Conservation (phyloP, 768 basidiomycete species). For the Lactifluus rugatus region DNA sequence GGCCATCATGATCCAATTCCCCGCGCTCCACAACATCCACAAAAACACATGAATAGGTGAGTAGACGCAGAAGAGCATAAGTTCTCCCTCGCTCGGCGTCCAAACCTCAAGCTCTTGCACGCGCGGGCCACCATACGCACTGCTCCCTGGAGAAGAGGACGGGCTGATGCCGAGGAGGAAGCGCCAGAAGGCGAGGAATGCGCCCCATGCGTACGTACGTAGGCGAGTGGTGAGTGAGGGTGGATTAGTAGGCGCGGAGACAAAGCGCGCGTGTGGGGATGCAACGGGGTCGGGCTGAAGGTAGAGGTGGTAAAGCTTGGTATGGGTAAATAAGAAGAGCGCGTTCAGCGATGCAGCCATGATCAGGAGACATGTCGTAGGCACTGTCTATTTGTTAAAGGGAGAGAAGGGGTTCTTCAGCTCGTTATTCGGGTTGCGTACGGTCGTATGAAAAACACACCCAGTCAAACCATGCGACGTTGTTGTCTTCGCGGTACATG, state of each 20-base stretch:
- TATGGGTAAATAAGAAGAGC: slow-evolving; percentile 61
- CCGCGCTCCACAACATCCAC: slow-evolving; percentile 60
- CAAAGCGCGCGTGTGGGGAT: slow-evolving; percentile 61
- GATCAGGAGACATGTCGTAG: slow-evolving; percentile 49
- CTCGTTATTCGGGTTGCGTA: background rate
- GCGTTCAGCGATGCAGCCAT: slow-evolving; percentile 46
- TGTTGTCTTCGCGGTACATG: slow-evolving; percentile 58
- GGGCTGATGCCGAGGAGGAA: slow-evolving; percentile 58
- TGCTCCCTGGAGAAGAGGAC: slow-evolving; percentile 13
- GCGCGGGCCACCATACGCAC: slow-evolving; percentile 22
- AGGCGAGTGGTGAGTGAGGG: slow-evolving; percentile 28
- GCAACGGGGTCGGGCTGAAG: slow-evolving; percentile 52
- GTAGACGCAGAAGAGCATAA: slow-evolving; percentile 61
- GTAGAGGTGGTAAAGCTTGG: slow-evolving; percentile 59
- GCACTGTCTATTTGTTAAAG: slow-evolving; percentile 42
- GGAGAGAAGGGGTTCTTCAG: background rate
- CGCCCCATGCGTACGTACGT: slow-evolving; percentile 35
- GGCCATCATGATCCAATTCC: slow-evolving; percentile 69
- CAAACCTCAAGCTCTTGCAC: slow-evolving; percentile 77
- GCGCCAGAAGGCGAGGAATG: slow-evolving; percentile 48
- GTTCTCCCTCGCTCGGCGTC: slow-evolving; percentile 65
- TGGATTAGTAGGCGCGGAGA: slow-evolving; percentile 39
- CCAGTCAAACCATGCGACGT: slow-evolving; percentile 72
- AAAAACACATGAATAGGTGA: slow-evolving; percentile 67
- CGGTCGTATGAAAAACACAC: slow-evolving; percentile 29